Evolutionary conservation across 176 grass and related monocot genomes (phyloP).

Genomic region (Luzula sylvatica): DNA sequence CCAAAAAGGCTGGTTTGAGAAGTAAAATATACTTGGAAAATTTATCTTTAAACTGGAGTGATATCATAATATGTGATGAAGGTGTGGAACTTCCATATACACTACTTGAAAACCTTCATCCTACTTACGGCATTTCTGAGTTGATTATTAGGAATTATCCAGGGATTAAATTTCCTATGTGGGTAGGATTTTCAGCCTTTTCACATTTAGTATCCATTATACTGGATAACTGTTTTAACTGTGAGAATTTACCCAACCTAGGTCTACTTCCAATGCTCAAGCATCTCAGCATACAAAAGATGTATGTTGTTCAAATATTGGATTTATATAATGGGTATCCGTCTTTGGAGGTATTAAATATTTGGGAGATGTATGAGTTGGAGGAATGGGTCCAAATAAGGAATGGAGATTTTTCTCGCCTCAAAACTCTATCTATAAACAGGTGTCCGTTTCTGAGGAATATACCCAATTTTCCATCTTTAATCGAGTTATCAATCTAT

Average conservation of each 20-base stretch:
- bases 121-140: constrained; percentile 11
- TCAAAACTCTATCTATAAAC: constrained; percentile 18
- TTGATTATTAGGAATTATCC: constrained; percentile 28
- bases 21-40: constrained; percentile 16
- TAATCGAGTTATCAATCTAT: constrained; percentile 19
- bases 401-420: constrained; percentile 14
- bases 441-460: constrained; percentile 15
- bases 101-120: constrained; percentile 27
- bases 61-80: constrained; percentile 6
- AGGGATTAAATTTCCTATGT: constrained; percentile 16
- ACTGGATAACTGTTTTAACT: constrained; percentile 28
- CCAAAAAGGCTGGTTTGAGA: constrained; percentile 7
- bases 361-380: constrained; percentile 35
- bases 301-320: constrained; percentile 16
- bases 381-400: constrained; percentile 8
- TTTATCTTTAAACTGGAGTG: constrained; percentile 18
- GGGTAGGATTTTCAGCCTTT: constrained; percentile 7
- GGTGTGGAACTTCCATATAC: background rate
- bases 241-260: constrained; percentile 11
- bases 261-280: constrained; percentile 12
- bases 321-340: constrained; percentile 2
- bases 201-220: constrained; percentile 8
- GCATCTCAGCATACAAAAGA: constrained; percentile 18
- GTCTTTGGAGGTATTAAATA: constrained; percentile 15
- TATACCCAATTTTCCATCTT: constrained; percentile 7